A percentile compares a stretch with the other conserved stretches of the same genome.
Evolutionary conservation across 2,329 filamentous ascomycete genomes (phyloP).

Genomic region (Aotearoamyces nothofagi): DNA sequence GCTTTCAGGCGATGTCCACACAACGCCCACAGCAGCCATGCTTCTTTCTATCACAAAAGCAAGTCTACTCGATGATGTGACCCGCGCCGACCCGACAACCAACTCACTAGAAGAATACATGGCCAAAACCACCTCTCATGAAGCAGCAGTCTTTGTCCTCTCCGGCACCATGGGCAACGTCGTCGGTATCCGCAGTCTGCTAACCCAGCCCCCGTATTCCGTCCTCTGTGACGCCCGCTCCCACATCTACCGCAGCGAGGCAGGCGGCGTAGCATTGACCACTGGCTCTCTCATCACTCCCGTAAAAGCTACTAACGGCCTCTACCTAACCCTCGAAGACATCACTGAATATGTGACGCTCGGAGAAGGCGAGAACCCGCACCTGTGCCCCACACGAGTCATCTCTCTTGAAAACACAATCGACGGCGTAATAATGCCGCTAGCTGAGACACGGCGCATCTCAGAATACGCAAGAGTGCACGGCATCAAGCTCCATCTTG

Average conservation of each 20-base stretch:
- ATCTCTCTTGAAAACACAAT: constrained; percentile 74
- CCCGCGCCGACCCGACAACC: constrained; percentile 61
- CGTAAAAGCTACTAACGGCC: constrained; percentile 51
- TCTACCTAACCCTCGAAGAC: constrained; percentile 25
- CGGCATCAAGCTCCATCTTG: constrained; percentile 53
- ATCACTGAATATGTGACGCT: constrained; percentile 10
- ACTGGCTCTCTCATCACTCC: constrained; percentile 52
- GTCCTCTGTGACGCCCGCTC: constrained; percentile 61
- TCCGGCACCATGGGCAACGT: constrained; percentile 90
- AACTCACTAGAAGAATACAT: constrained; percentile 56
- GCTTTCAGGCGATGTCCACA: no score
- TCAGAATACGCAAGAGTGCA: constrained; percentile 46
- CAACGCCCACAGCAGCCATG: constrained; percentile 64
- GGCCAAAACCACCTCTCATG: constrained; percentile 51
- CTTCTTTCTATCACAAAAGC: constrained; percentile 57
- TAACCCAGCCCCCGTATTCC: constrained; percentile 60
- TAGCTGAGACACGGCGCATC: constrained; percentile 52
- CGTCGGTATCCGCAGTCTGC: constrained; percentile 59
- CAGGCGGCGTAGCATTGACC: constrained; percentile 47
- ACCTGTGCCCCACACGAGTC: constrained; percentile 61
- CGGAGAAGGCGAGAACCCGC: constrained; percentile 49
- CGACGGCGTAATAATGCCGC: constrained; percentile 58
- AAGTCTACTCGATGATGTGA: constrained; percentile 68
- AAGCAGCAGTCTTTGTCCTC: constrained; percentile 61
- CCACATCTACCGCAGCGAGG: constrained; percentile 55